Evolutionary conservation across 352 stramenopile species (phyloP), one percentile per base, ranked within the genome.

Genomic region (Phytophthora crassamura): DNA sequence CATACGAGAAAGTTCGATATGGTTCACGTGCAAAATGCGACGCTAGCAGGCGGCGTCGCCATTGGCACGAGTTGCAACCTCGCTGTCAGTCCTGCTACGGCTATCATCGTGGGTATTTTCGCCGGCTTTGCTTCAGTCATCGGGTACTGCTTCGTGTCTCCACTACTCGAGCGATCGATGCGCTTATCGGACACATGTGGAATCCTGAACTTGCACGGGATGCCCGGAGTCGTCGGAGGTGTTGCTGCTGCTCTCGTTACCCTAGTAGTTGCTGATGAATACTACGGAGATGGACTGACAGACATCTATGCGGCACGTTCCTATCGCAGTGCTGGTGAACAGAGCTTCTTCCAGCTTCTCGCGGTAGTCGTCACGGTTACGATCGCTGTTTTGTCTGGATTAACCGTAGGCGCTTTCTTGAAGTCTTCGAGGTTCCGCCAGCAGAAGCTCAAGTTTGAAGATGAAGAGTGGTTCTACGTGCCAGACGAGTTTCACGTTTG

Each of bases 1-100:
- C 46, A 58, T 9, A 42, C 52, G 22, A 86, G 78, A 55, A 89
- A 88, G 62, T 84, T 91, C 34, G 81, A 92, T 69, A 88, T 90
- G 72, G 84, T 92, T n/a, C 83, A 95, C 48, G 52, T 95, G n/a
- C 78, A 88, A 48, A 95, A 95, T 55, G 85, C 86, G 5, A 93
- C 84, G 33, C 67, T 95, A 6, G 86, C 85, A 3, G 88, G 88
- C 1, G 88, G 85, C 30, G 88, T 95, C 18, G 82, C 88, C 18
- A 89, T 95, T 64, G 88, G 88, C 5, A 72, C 72, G 4, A 66
- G 82, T 4, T 90, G 82, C 35, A 77, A 90, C 48, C 67, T 95
- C 8, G 67, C 70, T 2, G 76, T 94, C 39, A 82, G 73, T 45
- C 88, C 85, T 5, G 84, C 67, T 6, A 83, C 65, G 10, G 64